Evolutionary conservation across 176 grass and related monocot species (phyloP), one percentile per base, ranked within the genome.

Genomic region (Olyra latifolia): DNA sequence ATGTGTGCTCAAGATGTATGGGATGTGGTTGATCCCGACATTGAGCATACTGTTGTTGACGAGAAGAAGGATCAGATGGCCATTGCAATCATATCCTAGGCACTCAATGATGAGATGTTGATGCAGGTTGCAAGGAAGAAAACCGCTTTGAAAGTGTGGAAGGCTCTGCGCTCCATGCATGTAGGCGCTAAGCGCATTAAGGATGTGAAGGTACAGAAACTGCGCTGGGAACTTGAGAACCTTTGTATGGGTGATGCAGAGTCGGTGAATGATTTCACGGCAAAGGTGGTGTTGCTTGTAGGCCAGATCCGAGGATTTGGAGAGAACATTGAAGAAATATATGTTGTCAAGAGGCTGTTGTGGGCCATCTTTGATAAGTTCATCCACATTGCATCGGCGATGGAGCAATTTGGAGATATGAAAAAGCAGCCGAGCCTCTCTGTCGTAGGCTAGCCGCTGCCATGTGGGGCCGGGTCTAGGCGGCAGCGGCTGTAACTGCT

Each of bases 51-150:
- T 30, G 32, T 22, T 7, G 1, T 16, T 4, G 28, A 29, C 20
- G 32, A 29, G 6, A 39, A 7, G 5, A 75, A 75, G 39, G 46
- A 75, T 0, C 48, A 25, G 59, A 52, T 66, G 48, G 6, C 52
- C 6, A 53, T 32, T 8, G 53, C 74, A 4, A 46, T 74, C 58
- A 29, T 61, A 23, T 25, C 24, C 8, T 11, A 25, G 58, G 2
- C 2, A 9, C 17, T 86, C 23, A 66, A 40, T 2, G 27, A 78
- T 30, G n/a, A 80, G 66, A 40, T 70, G 23, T 30, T 71, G 4
- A 44, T 77, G 23, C 71, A 45, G 42, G 49, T 76, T 8, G 35
- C 15, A 16, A 52, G 74, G 22, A 53, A 57, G 5, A 47, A 87
- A 27, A 45, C 17, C 11, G 46, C 65, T 30, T 46, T 61, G 2